phyloP scores from a whole-genome alignment of 129 eudicot species.

The Erigeron canadensis region DNA sequence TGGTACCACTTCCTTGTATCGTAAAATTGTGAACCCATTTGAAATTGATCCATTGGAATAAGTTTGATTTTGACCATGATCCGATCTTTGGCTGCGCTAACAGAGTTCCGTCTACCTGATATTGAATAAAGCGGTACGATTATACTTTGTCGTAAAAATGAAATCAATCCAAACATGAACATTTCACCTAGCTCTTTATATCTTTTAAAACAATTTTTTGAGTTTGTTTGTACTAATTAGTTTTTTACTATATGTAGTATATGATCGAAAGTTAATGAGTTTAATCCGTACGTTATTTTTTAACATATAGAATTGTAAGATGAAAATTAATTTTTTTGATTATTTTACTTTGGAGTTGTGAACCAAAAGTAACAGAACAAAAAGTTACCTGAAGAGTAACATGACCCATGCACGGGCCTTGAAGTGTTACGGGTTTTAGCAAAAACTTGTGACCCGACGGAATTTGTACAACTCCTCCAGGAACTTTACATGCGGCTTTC shows the following conservation, averaged over 20 bases:
- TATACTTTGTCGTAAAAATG: no score
- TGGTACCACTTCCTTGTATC: constrained; percentile 73
- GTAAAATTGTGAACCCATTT: constrained; percentile 84
- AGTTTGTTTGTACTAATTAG: no score
- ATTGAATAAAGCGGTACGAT: not conserved
- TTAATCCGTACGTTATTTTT: no score
- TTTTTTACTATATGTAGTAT: not conserved
- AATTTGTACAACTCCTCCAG: constrained; percentile 50
- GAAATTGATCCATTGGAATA: constrained; percentile 84
- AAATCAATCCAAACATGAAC: no score
- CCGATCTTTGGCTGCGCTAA: constrained; percentile 62
- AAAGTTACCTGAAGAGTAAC: constrained; percentile 59
- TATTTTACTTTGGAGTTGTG: not conserved
- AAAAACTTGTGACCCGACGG: constrained; percentile 56
- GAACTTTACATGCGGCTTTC: constrained; percentile 70
- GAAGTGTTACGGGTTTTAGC: constrained; percentile 65
- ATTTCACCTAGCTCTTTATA: no score
- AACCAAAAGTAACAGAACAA: not conserved
- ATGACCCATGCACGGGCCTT: constrained; percentile 73
- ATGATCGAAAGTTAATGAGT: not conserved
- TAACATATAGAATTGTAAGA: no score
- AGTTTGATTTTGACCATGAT: constrained; percentile 67
- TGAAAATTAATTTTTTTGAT: not conserved
- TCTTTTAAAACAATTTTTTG: no score
- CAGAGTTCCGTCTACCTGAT: constrained; percentile 77